phyloP scores from a whole-genome alignment of 1,139 yeast genomes.

The Yueomyces sp. region DNA sequence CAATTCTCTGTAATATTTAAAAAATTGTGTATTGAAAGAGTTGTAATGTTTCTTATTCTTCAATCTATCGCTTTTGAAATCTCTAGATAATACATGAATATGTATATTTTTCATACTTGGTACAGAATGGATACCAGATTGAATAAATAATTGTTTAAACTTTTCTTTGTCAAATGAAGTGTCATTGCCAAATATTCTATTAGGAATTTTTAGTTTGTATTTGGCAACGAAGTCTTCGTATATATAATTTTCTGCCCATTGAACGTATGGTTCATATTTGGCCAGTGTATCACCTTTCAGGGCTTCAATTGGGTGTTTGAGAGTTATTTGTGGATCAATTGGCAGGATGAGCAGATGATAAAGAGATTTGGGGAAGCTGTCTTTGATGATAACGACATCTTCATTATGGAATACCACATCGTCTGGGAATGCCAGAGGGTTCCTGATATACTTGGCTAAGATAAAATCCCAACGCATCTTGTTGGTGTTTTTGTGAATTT shows the following conservation, averaged over 20 bases:
- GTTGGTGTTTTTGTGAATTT: too few species aligned
- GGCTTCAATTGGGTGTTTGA: conserved; percentile 41
- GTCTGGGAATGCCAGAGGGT: conserved; percentile 24
- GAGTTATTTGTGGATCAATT: conserved; percentile 30
- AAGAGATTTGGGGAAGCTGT: conserved; percentile 50
- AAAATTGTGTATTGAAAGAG: conserved; percentile 56
- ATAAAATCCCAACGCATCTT: conserved; percentile 16
- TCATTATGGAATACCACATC: conserved; percentile 33
- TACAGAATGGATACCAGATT: conserved; percentile 54
- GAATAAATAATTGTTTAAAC: conserved; percentile 29
- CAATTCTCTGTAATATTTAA: conserved; percentile 22
- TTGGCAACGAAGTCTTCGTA: conserved; percentile 25
- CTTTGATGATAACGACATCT: conserved; percentile 44
- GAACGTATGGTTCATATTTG: conserved; percentile 29
- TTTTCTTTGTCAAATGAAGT: conserved; percentile 11
- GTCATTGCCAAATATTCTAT: neutral
- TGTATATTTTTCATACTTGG: conserved; percentile 65
- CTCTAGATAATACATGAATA: conserved; percentile 59
- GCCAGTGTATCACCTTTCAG: conserved; percentile 29
- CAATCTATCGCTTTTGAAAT: conserved; percentile 40
- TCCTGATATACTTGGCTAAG: conserved; percentile 24
- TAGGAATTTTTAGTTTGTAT: conserved; percentile 3
- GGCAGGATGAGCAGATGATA: conserved; percentile 57
- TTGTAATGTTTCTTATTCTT: conserved; percentile 60
- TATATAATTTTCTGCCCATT: conserved; percentile 31